Percentiles rank a stretch among this genome's conserved stretches.
phyloP scores from a whole-genome alignment of 352 stramenopile genomes.

The Phytophthora cactorum region DNA sequence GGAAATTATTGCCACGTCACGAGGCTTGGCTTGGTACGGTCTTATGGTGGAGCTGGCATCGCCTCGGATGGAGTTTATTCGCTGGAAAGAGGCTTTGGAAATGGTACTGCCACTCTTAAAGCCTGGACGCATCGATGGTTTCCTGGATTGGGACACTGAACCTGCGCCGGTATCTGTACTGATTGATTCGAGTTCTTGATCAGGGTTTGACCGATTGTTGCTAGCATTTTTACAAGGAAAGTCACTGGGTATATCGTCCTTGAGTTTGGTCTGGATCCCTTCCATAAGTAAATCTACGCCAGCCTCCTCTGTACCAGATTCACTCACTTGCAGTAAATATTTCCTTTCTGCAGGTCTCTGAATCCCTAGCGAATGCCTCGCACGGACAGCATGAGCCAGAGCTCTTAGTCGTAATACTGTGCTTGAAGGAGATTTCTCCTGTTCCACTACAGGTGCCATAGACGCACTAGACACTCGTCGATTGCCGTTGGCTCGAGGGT shows the following conservation, averaged over 20 bases:
- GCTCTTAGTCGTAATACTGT: slow-evolving; percentile 52
- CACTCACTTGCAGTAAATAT: slow-evolving; percentile 46
- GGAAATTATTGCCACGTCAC: not conserved
- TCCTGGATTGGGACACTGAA: not conserved
- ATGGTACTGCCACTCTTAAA: slow-evolving; percentile 20
- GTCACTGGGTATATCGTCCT: slow-evolving; percentile 27
- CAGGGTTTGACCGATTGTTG: slow-evolving; percentile 8
- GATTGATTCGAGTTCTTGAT: not conserved
- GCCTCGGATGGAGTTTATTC: slow-evolving; percentile 44
- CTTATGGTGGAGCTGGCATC: slow-evolving; percentile 38
- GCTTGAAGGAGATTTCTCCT: slow-evolving; percentile 38
- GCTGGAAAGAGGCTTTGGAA: slow-evolving; percentile 28
- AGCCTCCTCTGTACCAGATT: slow-evolving; percentile 50
- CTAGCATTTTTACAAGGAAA: not conserved
- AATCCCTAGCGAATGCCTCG: slow-evolving; percentile 55
- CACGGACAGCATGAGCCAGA: slow-evolving; percentile 59
- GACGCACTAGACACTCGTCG: slow-evolving; percentile 11
- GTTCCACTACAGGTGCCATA: slow-evolving; percentile 9
- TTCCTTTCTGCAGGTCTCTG: slow-evolving; percentile 38
- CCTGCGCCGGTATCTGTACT: not conserved
- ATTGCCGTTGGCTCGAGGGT: slow-evolving; percentile 21
- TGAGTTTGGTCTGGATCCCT: slow-evolving; percentile 38
- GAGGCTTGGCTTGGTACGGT: slow-evolving; percentile 24
- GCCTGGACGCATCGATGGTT: not conserved
- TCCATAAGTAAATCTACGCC: slow-evolving; percentile 42